Conservation (phyloP, 805 yeast species). For the Saccharomycopsis babjevae region DNA sequence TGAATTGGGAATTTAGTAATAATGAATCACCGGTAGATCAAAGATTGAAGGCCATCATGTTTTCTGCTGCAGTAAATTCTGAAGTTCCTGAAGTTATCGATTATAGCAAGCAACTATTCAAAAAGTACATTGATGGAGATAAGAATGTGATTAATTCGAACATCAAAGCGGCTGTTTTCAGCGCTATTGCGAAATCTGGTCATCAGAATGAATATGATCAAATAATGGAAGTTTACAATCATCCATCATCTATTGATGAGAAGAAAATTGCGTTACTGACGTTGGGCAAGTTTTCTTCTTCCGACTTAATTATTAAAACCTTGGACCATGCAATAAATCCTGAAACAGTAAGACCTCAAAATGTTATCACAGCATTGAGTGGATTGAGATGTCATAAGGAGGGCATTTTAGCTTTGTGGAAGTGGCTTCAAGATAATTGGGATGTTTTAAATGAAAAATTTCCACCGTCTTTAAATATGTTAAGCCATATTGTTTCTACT, state of each 20-base stretch:
- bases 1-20: slow-evolving; percentile 57
- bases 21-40: slow-evolving; percentile 50
- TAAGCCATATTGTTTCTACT: slow-evolving; percentile 61
- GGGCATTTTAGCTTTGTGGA: slow-evolving; percentile 65
- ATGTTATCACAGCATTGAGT: slow-evolving; percentile 64
- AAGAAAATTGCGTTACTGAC: slow-evolving; percentile 59
- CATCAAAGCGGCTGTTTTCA: slow-evolving; percentile 56
- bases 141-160: slow-evolving; percentile 63
- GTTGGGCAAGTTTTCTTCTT: slow-evolving; percentile 52
- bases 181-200: slow-evolving; percentile 54
- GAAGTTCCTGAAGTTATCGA: slow-evolving; percentile 34
- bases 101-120: slow-evolving; percentile 38
- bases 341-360: slow-evolving; percentile 52
- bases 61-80: slow-evolving; percentile 47
- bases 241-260: slow-evolving; percentile 55
- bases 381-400: slow-evolving; percentile 55
- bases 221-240: slow-evolving; percentile 47
- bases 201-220: slow-evolving; percentile 52
- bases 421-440: slow-evolving; percentile 69
- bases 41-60: slow-evolving; percentile 57
- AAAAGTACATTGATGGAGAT: slow-evolving; percentile 49
- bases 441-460: slow-evolving; percentile 51
- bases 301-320: slow-evolving; percentile 44
- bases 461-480: slow-evolving; percentile 76
- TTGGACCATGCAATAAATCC: slow-evolving; percentile 48